Base-by-base conservation (phyloP, 2,329 filamentous ascomycete species). In the Colletotrichum incanum region DNA sequence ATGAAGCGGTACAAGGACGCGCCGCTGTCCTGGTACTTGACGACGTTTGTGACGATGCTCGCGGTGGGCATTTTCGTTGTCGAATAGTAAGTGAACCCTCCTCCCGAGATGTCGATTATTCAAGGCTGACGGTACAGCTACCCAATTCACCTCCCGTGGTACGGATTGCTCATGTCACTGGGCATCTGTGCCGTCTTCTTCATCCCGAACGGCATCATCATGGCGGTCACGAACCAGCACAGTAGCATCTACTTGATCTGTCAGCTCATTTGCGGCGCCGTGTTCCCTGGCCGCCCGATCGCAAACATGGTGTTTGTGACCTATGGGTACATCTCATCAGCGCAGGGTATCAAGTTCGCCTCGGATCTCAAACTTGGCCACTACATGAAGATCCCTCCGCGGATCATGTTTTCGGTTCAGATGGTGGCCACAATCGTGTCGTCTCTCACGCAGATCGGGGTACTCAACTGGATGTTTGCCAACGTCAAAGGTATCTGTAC, bases 301-400 rank as follows among this genome's bases (percentile, higher is more conserved):
- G 94, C 94, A 62, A 96, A 97, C 81, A 97, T 97, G 94, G 93
- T 97, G 45, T 97, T 97, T 77, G 94, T 96, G 59, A 96, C 94
- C 0, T 97, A 96, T 79, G 94, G 94, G 73, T 97, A 96, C 82
- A 96, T 96, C 78, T 95, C 93, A 5, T 95, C 93, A 0, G 93
- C 94, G 0, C 94, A 97, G 83, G 94, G 94, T 37, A 93, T 97
- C 80, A 96, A 97, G 79, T 97, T 97, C 79, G 93, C 93, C 1
- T 92, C 93, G 2, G 94, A 97, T 80, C 87, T 97, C 62, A 97
- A 97, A 81, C 88, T 97, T 0, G 94, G 93, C 16, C 93, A 95
- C 78, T 95, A 96, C 82, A 95, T 95, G 93, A 95, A 95, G 81
- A 93, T 96, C 18, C 93, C 93, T 1, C 93, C 93, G 0, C 88